These are phyloP conservation scores for Monotropa hypopitys DNA, from an alignment of 179 eudicot species.

Conservation along the genomic window DNA sequence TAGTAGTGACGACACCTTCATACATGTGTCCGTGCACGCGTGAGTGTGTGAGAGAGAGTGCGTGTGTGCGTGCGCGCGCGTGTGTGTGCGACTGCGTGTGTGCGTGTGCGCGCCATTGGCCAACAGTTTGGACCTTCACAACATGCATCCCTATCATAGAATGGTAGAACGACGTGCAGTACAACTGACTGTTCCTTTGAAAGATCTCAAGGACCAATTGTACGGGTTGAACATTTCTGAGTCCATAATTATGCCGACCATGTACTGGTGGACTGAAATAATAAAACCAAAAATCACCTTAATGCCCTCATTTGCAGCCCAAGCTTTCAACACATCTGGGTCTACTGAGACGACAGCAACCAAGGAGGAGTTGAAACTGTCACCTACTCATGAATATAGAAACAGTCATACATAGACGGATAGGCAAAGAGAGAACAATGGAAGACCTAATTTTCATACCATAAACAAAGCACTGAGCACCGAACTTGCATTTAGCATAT, in stretches of 20 bases:
- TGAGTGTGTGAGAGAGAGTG: no score
- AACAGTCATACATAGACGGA: neutral
- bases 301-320: constrained; percentile 35
- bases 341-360: constrained; percentile 37
- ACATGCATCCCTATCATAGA: no score
- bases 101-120: neutral
- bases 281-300: constrained; percentile 21
- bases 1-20: no score
- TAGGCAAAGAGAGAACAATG: neutral
- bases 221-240: neutral
- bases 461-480: constrained; percentile 43
- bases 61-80: no score
- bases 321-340: constrained; percentile 28
- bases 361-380: constrained; percentile 37
- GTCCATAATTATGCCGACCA: neutral
- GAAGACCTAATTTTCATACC: constrained; percentile 21
- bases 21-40: no score
- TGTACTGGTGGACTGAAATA: neutral
- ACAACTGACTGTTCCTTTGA: neutral
- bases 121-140: neutral
- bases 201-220: neutral
- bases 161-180: neutral
- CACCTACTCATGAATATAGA: constrained; percentile 24
- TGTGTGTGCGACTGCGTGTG: neutral
- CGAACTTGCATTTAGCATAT: constrained; percentile 41